phyloP scores from a whole-genome alignment of 2,329 filamentous ascomycete species.

The Nemania sp. region DNA sequence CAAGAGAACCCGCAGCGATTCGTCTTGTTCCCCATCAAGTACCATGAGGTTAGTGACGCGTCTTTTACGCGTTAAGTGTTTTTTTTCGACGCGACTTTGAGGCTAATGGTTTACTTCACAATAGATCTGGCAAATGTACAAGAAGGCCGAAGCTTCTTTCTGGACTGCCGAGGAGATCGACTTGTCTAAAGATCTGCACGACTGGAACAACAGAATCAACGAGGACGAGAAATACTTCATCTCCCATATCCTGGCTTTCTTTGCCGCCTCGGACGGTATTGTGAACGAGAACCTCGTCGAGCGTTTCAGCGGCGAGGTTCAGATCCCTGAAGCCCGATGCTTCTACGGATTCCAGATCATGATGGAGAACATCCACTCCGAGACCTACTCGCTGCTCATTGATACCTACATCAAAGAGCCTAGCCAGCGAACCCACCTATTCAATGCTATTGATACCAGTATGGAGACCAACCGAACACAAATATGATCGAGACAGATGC shows the following conservation, averaged over 20 bases:
- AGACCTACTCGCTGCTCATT: slow-evolving; percentile 98
- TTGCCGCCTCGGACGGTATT: slow-evolving; percentile 97
- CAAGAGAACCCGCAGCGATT: slow-evolving; percentile 96
- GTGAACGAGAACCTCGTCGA: slow-evolving; percentile 99
- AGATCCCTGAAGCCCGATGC: slow-evolving; percentile 96
- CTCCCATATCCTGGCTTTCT: slow-evolving; percentile 98
- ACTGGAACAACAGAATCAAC: slow-evolving; percentile 98
- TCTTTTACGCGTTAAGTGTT: slow-evolving; percentile 71
- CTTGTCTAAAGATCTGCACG: slow-evolving; percentile 96
- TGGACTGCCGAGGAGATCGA: slow-evolving; percentile 99
- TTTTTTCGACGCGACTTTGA: slow-evolving; percentile 30
- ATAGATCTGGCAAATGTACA: slow-evolving; percentile 99
- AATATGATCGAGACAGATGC: too few relatives aligned
- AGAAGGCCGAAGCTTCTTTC: slow-evolving; percentile 99
- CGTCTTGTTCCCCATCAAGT: slow-evolving; percentile 98
- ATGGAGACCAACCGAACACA: slow-evolving; percentile 47
- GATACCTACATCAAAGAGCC: slow-evolving; percentile 99
- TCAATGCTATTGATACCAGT: slow-evolving; percentile 99
- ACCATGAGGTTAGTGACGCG: slow-evolving; percentile 85
- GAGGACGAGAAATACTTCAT: slow-evolving; percentile 98
- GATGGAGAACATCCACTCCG: slow-evolving; percentile 99
- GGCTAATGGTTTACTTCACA: slow-evolving; percentile 43
- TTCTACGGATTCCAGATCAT: slow-evolving; percentile 99
- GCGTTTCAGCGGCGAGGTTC: slow-evolving; percentile 95
- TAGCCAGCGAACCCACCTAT: slow-evolving; percentile 88